Percentiles rank a stretch among this genome's conserved stretches.
Conservation (phyloP, 2,329 filamentous ascomycete species). For the Westerdykella aurantiaca region DNA sequence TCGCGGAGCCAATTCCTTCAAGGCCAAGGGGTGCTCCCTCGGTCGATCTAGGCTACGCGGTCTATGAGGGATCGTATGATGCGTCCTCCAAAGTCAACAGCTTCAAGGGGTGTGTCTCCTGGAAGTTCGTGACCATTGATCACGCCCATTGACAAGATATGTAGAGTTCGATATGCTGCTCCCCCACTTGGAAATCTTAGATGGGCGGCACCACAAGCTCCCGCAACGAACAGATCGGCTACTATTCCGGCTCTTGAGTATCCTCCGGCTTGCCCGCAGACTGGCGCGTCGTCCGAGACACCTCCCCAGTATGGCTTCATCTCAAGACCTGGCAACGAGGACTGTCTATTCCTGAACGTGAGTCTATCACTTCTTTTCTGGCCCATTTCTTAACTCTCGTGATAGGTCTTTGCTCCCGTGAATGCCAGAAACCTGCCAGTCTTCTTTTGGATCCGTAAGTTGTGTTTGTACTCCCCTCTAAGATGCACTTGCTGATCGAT, state of each 20-base stretch:
- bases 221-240: conserved; percentile 37
- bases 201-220: conserved; percentile 47
- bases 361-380: conserved; percentile 20
- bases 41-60: conserved; percentile 30
- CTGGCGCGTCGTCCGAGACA: conserved; percentile 22
- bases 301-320: conserved; percentile 26
- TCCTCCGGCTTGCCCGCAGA: conserved; percentile 30
- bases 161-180: conserved; percentile 45
- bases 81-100: conserved; percentile 20
- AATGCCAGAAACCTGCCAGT: conserved; percentile 47
- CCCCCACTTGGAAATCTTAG: conserved; percentile 48
- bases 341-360: conserved; percentile 40
- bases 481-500: conserved; percentile 15
- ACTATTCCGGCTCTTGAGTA: conserved; percentile 42
- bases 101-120: conserved; percentile 27
- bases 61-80: conserved; percentile 26
- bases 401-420: conserved; percentile 25
- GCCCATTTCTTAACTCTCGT: neutral
- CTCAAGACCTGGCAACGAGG: conserved; percentile 32
- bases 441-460: conserved; percentile 49
- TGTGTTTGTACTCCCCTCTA: neutral
- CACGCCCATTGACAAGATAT: conserved; percentile 19
- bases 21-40: conserved; percentile 16
- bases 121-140: neutral
- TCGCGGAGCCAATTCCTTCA: conserved; percentile 19